A percentile compares a stretch with the other conserved stretches of the same genome.
Conservation (phyloP, 2,329 filamentous ascomycete species). For the Cryphonectria radicalis region DNA sequence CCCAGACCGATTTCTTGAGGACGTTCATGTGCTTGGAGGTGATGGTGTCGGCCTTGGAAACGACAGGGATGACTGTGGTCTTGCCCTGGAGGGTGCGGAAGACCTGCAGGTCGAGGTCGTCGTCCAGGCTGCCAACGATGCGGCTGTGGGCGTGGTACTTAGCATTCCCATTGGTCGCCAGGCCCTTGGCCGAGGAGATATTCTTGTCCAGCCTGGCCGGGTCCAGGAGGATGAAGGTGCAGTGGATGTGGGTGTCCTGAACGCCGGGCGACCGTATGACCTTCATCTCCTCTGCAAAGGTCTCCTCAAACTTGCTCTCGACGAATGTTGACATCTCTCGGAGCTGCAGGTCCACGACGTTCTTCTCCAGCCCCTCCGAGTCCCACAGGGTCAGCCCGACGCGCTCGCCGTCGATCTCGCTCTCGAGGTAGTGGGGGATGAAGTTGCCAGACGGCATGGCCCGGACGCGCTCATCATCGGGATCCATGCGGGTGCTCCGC, state of each 20-base stretch:
- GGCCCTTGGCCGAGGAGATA: constrained; percentile 67
- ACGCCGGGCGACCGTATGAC: constrained; percentile 90
- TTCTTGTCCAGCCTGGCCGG: constrained; percentile 84
- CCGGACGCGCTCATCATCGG: constrained; percentile 62
- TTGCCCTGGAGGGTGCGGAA: constrained; percentile 87
- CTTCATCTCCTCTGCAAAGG: constrained; percentile 96
- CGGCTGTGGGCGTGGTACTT: constrained; percentile 49
- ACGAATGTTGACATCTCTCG: constrained; percentile 90
- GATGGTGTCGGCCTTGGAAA: constrained; percentile 95
- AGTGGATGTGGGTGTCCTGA: constrained; percentile 96
- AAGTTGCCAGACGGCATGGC: constrained; percentile 70
- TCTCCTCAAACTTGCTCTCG: constrained; percentile 98
- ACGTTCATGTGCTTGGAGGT: constrained; percentile 93
- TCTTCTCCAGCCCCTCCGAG: constrained; percentile 92
- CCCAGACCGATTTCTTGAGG: constrained; percentile 89
- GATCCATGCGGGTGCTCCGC: constrained; percentile 59
- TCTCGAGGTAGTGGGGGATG: constrained; percentile 87
- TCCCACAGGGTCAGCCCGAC: constrained; percentile 96
- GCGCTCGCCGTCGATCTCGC: constrained; percentile 89
- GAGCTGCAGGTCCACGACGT: constrained; percentile 90
- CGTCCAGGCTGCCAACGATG: constrained; percentile 73
- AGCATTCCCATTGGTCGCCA: constrained; percentile 53
- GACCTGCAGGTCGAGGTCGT: constrained; percentile 88
- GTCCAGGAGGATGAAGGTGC: constrained; percentile 89
- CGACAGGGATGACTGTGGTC: constrained; percentile 92